phyloP scores from a whole-genome alignment of 1,284 basidiomycete genomes.

The Xerocomus minutiporus region DNA sequence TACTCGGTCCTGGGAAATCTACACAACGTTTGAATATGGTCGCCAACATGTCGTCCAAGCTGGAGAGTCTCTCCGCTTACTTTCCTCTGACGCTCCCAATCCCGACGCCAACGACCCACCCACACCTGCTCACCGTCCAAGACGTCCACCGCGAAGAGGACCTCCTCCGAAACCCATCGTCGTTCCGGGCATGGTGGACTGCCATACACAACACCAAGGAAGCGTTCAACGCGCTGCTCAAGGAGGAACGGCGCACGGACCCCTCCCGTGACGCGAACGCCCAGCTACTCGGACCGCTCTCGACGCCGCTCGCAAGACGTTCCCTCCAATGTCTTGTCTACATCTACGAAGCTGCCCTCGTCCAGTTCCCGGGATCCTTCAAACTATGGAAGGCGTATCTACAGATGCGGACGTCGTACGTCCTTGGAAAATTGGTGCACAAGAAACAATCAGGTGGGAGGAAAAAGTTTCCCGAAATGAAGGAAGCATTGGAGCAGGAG shows the following conservation, averaged over 20 bases:
- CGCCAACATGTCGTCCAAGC: slow-evolving; percentile 39
- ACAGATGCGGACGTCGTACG: slow-evolving; percentile 77
- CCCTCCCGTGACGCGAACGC: slow-evolving; percentile 47
- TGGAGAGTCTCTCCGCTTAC: slow-evolving; percentile 51
- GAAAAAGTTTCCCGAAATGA: slow-evolving; percentile 86
- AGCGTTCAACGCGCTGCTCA: slow-evolving; percentile 52
- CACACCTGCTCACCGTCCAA: slow-evolving; percentile 68
- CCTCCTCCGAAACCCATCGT: slow-evolving; percentile 87
- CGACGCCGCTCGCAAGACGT: slow-evolving; percentile 66
- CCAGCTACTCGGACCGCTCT: slow-evolving; percentile 66
- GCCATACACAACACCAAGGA: slow-evolving; percentile 81
- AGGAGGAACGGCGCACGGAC: slow-evolving; percentile 44
- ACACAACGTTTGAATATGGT: background rate
- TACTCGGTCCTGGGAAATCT: slow-evolving; percentile 1
- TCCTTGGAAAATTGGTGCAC: slow-evolving; percentile 70
- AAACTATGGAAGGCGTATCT: slow-evolving; percentile 96
- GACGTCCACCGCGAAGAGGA: slow-evolving; percentile 93
- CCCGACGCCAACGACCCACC: slow-evolving; percentile 76
- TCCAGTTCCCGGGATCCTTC: slow-evolving; percentile 85
- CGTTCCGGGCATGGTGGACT: slow-evolving; percentile 88
- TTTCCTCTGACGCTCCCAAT: slow-evolving; percentile 85
- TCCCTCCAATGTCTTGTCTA: slow-evolving; percentile 82
- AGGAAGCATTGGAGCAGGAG: slow-evolving; percentile 83
- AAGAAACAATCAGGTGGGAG: slow-evolving; percentile 78
- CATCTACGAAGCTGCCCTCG: slow-evolving; percentile 89